These are phyloP conservation scores for Lyophyllum decastes DNA, from an alignment of 768 basidiomycete genomes.

Conservation along the genomic window DNA sequence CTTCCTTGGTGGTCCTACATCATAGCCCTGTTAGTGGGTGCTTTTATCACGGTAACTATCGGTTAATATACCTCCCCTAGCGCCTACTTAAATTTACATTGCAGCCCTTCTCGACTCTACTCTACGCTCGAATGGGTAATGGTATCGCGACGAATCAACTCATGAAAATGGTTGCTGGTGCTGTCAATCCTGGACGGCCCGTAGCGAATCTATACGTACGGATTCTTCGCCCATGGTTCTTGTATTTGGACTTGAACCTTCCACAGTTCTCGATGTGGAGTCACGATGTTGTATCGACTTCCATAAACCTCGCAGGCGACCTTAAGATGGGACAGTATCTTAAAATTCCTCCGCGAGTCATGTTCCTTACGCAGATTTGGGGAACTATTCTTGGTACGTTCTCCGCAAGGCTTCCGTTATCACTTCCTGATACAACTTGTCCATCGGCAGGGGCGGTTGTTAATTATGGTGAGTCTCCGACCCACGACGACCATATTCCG, in stretches of 20 bases:
- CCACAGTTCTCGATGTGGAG: slow-evolving; percentile 68
- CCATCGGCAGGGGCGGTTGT: slow-evolving; percentile 31
- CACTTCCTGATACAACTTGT: background rate
- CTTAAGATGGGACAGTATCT: slow-evolving; percentile 75
- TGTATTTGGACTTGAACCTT: background rate
- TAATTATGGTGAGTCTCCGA: slow-evolving; percentile 34
- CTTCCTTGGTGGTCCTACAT: slow-evolving; percentile 67
- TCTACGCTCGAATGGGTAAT: slow-evolving; percentile 61
- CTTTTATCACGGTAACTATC: slow-evolving; percentile 36
- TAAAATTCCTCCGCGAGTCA: slow-evolving; percentile 21
- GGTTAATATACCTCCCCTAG: background rate
- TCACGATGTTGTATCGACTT: slow-evolving; percentile 58
- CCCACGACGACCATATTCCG: background rate
- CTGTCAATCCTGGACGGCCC: slow-evolving; percentile 61
- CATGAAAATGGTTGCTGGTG: slow-evolving; percentile 67
- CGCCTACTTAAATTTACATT: background rate
- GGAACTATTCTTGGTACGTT: slow-evolving; percentile 56
- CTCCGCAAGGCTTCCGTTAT: background rate
- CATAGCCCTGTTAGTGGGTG: slow-evolving; percentile 53
- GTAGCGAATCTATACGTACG: slow-evolving; percentile 70
- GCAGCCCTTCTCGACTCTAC: slow-evolving; percentile 56
- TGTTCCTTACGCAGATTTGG: slow-evolving; percentile 57
- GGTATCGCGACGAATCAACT: slow-evolving; percentile 61
- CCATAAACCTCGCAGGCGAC: slow-evolving; percentile 54
- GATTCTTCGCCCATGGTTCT: background rate